phyloP scores from a whole-genome alignment of 768 basidiomycete species.

The Mycena kentingensis region DNA sequence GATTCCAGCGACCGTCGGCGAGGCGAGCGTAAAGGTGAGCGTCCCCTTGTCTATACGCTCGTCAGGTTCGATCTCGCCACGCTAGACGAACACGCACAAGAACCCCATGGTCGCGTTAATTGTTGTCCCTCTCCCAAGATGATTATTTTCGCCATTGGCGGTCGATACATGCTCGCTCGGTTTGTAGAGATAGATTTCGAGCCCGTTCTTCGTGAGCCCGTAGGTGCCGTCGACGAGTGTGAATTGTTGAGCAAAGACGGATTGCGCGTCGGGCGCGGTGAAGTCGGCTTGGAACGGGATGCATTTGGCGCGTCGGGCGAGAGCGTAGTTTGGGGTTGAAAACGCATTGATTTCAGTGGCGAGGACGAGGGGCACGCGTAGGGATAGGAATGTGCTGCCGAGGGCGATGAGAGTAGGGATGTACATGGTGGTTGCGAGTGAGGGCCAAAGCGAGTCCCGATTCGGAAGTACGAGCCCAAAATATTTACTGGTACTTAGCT shows the following conservation, averaged over 20 bases:
- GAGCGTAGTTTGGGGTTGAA: background rate
- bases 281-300: conserved; percentile 3
- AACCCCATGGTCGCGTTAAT: conserved; percentile 39
- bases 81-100: conserved; percentile 23
- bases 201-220: conserved; percentile 24
- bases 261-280: background rate
- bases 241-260: conserved; percentile 5
- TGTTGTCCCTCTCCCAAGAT: conserved; percentile 36
- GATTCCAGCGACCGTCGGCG: conserved; percentile 36
- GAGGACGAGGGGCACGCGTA: background rate
- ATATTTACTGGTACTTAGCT: background rate
- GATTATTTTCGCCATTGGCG: conserved; percentile 32
- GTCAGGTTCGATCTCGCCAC: too few relatives aligned
- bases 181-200: conserved; percentile 32
- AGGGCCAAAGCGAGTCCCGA: too few relatives aligned
- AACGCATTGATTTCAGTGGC: background rate
- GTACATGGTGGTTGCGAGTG: conserved; percentile 3
- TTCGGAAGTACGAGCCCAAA: background rate
- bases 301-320: background rate
- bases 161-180: conserved; percentile 30
- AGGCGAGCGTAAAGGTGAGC: conserved; percentile 36
- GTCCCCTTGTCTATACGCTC: conserved; percentile 34
- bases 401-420: conserved; percentile 1
- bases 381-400: background rate
- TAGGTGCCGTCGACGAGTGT: conserved; percentile 26